These are phyloP conservation scores for Ceratobasidium sp. DNA, from an alignment of 1,284 basidiomycete species.

Conservation along the genomic window DNA sequence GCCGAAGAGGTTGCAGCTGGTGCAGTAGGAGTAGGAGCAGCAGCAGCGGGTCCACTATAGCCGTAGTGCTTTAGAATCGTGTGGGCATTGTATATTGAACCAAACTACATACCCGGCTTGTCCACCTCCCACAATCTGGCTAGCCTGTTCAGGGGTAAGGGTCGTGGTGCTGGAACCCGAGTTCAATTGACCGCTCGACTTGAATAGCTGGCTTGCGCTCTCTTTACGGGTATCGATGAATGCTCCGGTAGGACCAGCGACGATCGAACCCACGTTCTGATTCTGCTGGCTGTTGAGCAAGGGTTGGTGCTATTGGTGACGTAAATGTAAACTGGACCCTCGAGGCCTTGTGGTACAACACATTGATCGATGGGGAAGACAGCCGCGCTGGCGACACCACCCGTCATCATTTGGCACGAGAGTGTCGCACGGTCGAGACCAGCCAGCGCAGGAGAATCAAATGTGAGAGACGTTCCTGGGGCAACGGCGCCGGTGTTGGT, in stretches of 20 bases:
- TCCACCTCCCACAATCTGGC: constrained; percentile 13
- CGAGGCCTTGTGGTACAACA: constrained; percentile 65
- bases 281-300: constrained; percentile 67
- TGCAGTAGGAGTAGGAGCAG: background rate
- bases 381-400: constrained; percentile 63
- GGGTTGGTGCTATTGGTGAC: constrained; percentile 70
- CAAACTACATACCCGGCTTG: constrained; percentile 10
- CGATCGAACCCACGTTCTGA: constrained; percentile 62
- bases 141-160: constrained; percentile 15
- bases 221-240: constrained; percentile 63
- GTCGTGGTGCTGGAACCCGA: constrained; percentile 50
- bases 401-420: constrained; percentile 78
- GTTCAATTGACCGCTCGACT: constrained; percentile 46
- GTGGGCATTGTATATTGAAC: background rate
- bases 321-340: constrained; percentile 75
- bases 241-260: constrained; percentile 74
- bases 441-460: constrained; percentile 64
- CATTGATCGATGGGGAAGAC: constrained; percentile 65
- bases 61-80: background rate
- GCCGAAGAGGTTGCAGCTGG: background rate
- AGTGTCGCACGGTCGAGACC: constrained; percentile 58
- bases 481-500: constrained; percentile 65
- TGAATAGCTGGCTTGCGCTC: constrained; percentile 55
- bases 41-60: background rate
- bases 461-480: constrained; percentile 66